Evolutionary conservation across 495 filamentous ascomycete genomes (phyloP).

Genomic region (Neurospora hispaniola): DNA sequence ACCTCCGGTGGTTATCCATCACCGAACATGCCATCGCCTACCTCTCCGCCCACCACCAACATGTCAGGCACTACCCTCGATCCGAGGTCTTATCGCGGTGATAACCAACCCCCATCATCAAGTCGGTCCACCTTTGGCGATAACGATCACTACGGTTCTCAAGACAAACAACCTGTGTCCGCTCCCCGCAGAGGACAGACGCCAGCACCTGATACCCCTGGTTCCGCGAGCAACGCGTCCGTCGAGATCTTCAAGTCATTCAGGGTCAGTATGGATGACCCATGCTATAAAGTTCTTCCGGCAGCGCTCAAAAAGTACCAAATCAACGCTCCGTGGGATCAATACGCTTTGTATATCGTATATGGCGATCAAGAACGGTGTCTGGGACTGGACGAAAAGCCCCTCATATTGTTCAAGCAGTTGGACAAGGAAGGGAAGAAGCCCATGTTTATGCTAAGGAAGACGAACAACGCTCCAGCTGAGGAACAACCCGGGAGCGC

Average conservation of each 20-base stretch:
- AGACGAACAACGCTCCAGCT: constrained; percentile 38
- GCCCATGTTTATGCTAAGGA: constrained; percentile 97
- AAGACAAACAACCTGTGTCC: constrained; percentile 26
- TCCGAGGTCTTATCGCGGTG: constrained; percentile 42
- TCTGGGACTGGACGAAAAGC: constrained; percentile 81
- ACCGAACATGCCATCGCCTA: constrained; percentile 71
- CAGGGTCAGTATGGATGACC: constrained; percentile 93
- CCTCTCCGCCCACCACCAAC: constrained; percentile 51
- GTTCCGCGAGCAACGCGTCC: constrained; percentile 32
- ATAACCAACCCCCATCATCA: constrained; percentile 36
- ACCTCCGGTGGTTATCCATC: constrained; percentile 52
- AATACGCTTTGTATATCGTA: constrained; percentile 95
- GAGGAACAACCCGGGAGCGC: constrained; percentile 36
- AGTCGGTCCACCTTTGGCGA: constrained; percentile 36
- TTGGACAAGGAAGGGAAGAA: constrained; percentile 92
- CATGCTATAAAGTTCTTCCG: constrained; percentile 92
- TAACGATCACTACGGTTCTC: constrained; percentile 37
- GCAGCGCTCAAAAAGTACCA: constrained; percentile 96
- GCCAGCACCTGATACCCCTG: constrained; percentile 40
- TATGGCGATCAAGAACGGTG: constrained; percentile 96
- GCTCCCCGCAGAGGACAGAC: constrained; percentile 40
- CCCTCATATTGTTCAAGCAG: constrained; percentile 93
- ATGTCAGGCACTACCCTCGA: constrained; percentile 39
- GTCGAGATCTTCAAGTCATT: constrained; percentile 99
- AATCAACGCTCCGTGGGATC: constrained; percentile 92